Percentiles rank a stretch among this genome's conserved stretches.
Conservation (phyloP, 768 basidiomycete genomes). For the Auriscalpium microsporum region DNA sequence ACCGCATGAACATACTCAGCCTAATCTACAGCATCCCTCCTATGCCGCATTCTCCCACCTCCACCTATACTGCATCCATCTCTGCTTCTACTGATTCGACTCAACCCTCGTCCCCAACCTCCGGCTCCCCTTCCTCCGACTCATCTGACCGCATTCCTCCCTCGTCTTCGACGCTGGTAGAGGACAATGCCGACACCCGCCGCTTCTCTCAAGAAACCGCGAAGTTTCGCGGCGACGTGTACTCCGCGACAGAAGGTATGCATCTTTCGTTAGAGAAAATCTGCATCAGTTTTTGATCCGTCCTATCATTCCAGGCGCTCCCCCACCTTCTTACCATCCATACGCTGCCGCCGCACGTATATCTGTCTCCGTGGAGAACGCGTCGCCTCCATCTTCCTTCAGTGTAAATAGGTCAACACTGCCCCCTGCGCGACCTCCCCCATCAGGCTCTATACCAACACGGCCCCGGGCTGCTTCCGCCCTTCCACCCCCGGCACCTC, state of each 20-base stretch:
- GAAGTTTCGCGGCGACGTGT: constrained; percentile 15
- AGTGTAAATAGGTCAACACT: constrained; percentile 1
- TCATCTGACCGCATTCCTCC: constrained; percentile 33
- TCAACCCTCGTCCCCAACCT: constrained; percentile 39
- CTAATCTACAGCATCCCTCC: constrained; percentile 83
- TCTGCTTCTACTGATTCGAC: constrained; percentile 44
- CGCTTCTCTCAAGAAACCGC: constrained; percentile 15
- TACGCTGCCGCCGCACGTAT: not conserved
- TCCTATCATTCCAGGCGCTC: not conserved
- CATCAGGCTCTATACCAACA: constrained; percentile 14
- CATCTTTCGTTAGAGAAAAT: not conserved
- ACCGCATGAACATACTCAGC: constrained; percentile 88
- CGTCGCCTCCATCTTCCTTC: not conserved
- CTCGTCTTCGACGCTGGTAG: constrained; percentile 20
- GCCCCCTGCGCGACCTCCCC: constrained; percentile 17
- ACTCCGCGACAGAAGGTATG: not conserved
- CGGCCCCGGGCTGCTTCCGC: constrained; percentile 50
- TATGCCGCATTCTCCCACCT: constrained; percentile 55
- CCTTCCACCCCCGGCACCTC: constrained; percentile 59
- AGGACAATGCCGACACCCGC: constrained; percentile 10
- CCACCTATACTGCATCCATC: constrained; percentile 36
- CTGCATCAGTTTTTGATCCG: not conserved
- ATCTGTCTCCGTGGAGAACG: not conserved
- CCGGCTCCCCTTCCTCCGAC: constrained; percentile 44
- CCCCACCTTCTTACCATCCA: constrained; percentile 1